Evolutionary conservation across 176 grass and related monocot species (phyloP).

Genomic region (Triticum turgidum): DNA sequence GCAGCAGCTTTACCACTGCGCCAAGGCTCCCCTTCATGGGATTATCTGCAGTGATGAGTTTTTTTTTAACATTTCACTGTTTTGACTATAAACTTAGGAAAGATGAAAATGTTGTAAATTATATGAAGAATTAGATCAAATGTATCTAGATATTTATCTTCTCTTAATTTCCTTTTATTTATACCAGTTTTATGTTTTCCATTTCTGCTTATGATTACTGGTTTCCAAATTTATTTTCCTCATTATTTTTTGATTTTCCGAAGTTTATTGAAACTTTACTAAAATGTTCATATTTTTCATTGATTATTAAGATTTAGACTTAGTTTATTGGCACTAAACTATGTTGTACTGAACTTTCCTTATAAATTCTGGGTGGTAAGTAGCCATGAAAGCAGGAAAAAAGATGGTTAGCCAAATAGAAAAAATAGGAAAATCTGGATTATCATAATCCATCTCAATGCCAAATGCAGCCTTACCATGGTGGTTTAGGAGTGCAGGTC

Average conservation of each 20-base stretch:
- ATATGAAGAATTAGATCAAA: not conserved
- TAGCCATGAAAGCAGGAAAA: not conserved
- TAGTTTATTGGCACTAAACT: too few relatives aligned
- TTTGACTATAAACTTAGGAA: not conserved
- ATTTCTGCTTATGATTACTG: not conserved
- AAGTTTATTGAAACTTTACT: not conserved
- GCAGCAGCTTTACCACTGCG: too few relatives aligned
- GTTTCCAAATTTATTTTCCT: not conserved
- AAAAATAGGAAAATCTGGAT: not conserved
- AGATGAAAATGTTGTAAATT: not conserved
- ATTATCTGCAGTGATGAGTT: not conserved
- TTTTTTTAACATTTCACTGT: not conserved
- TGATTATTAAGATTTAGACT: slow-evolving; percentile 1
- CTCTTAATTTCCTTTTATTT: not conserved
- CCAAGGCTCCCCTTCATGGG: too few relatives aligned
- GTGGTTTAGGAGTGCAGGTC: not conserved
- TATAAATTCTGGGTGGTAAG: not conserved
- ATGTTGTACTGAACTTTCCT: not conserved
- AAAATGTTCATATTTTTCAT: not conserved
- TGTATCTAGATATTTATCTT: not conserved
- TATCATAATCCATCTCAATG: not conserved
- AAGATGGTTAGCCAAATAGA: not conserved
- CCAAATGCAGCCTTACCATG: not conserved
- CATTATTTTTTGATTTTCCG: not conserved
- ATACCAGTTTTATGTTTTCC: not conserved